These are phyloP conservation scores for Penicillium glabrum DNA, from an alignment of 2,329 filamentous ascomycete species.

Conservation along the genomic window DNA sequence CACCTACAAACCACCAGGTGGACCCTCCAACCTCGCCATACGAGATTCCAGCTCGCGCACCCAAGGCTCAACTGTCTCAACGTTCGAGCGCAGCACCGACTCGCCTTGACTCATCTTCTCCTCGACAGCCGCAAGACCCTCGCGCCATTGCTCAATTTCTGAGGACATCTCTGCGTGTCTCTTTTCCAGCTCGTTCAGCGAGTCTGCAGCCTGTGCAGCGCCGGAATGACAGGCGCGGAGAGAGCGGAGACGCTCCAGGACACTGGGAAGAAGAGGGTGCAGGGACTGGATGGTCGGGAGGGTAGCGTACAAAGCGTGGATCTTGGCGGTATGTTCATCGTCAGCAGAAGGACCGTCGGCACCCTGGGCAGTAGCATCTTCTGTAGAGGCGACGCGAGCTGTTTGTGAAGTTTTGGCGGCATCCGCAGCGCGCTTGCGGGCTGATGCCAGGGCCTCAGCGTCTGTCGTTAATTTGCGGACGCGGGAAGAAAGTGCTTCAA, in stretches of 20 bases:
- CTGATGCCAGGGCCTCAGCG: slow-evolving; percentile 44
- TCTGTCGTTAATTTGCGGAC: slow-evolving; percentile 47
- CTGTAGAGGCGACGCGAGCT: slow-evolving; percentile 35
- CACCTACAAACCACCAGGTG: slow-evolving; percentile 13
- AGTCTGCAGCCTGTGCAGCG: slow-evolving; percentile 77
- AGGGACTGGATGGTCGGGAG: slow-evolving; percentile 85
- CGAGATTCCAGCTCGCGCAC: slow-evolving; percentile 82
- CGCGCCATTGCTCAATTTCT: slow-evolving; percentile 84
- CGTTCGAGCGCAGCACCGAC: slow-evolving; percentile 71
- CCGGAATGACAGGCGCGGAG: slow-evolving; percentile 82
- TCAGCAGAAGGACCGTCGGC: slow-evolving; percentile 48
- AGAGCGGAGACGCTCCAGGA: slow-evolving; percentile 82
- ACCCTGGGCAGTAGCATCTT: slow-evolving; percentile 26
- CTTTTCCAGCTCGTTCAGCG: slow-evolving; percentile 73
- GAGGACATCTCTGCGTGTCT: slow-evolving; percentile 77
- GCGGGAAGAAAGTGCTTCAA: slow-evolving; percentile 45
- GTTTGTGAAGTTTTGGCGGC: slow-evolving; percentile 44
- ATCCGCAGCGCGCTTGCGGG: slow-evolving; percentile 44
- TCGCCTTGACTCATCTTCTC: slow-evolving; percentile 69
- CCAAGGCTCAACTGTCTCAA: slow-evolving; percentile 83
- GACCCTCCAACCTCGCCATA: slow-evolving; percentile 59
- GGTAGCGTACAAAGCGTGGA: slow-evolving; percentile 87
- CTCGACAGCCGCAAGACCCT: slow-evolving; percentile 78
- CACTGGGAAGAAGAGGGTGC: slow-evolving; percentile 76
- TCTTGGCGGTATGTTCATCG: slow-evolving; percentile 75